Percentiles rank a stretch among this genome's conserved stretches.
Evolutionary conservation across 805 yeast species (phyloP).

Genomic region (Metschnikowia cubensis): DNA sequence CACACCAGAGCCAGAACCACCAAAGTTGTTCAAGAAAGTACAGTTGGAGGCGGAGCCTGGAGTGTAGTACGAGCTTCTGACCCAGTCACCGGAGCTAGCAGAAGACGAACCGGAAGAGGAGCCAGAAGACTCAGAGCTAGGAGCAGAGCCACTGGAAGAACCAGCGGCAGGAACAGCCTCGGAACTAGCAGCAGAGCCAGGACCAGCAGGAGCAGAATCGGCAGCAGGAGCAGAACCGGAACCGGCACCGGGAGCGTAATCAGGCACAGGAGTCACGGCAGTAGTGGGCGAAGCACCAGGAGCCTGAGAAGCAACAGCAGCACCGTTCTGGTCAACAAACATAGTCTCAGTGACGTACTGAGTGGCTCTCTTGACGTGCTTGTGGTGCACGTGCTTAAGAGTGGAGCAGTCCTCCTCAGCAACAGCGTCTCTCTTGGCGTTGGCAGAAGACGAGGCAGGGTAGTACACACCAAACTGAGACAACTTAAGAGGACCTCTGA

Average conservation of each 20-base stretch:
- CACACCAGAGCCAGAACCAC: slow-evolving; percentile 87
- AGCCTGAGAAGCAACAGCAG: slow-evolving; percentile 24
- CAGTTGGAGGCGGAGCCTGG: slow-evolving; percentile 70
- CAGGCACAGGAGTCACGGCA: neutral
- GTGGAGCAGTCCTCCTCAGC: slow-evolving; percentile 45
- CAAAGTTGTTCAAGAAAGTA: slow-evolving; percentile 81
- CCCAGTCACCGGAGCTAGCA: slow-evolving; percentile 46
- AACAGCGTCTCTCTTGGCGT: slow-evolving; percentile 38
- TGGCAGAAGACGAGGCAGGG: slow-evolving; percentile 44
- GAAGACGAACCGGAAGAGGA: slow-evolving; percentile 31
- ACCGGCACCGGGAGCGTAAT: neutral
- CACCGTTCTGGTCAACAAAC: slow-evolving; percentile 58
- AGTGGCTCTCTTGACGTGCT: slow-evolving; percentile 58
- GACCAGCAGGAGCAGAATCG: neutral
- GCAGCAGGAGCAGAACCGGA: slow-evolving; percentile 1
- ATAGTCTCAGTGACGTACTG: slow-evolving; percentile 77
- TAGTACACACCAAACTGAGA: slow-evolving; percentile 87
- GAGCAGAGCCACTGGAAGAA: slow-evolving; percentile 27
- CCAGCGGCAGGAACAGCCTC: slow-evolving; percentile 14
- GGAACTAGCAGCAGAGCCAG: slow-evolving; percentile 8
- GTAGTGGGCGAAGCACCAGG: slow-evolving; percentile 8
- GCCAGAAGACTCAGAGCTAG: slow-evolving; percentile 26
- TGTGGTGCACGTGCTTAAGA: slow-evolving; percentile 39
- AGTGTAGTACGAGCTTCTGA: slow-evolving; percentile 61
- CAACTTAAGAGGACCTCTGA: slow-evolving; percentile 84